A percentile compares a stretch with the other conserved stretches of the same genome.
phyloP scores from a whole-genome alignment of 805 yeast genomes.

The Saccharomyces paradoxus region DNA sequence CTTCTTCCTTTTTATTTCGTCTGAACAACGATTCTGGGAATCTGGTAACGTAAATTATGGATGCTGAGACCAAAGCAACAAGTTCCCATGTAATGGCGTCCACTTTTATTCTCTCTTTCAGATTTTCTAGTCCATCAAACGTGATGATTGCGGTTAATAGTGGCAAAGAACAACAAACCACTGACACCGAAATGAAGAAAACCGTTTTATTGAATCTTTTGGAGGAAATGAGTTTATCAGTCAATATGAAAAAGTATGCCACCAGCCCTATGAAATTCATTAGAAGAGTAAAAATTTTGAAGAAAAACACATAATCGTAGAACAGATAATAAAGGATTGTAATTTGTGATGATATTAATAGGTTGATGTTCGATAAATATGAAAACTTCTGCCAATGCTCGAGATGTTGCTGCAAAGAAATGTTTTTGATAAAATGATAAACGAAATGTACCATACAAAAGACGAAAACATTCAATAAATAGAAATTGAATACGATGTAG shows the following conservation, averaged over 20 bases:
- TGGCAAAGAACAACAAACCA: conserved; percentile 40
- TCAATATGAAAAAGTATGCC: conserved; percentile 54
- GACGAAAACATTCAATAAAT: conserved; percentile 44
- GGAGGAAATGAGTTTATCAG: conserved; percentile 51
- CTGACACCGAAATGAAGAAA: conserved; percentile 73
- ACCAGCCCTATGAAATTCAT: conserved; percentile 45
- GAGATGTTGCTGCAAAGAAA: conserved; percentile 40
- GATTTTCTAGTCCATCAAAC: conserved; percentile 40
- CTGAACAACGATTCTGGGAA: conserved; percentile 55
- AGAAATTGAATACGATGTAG: conserved; percentile 40
- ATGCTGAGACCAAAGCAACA: conserved; percentile 60
- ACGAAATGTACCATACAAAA: conserved; percentile 52
- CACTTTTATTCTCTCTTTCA: conserved; percentile 44
- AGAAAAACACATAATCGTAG: conserved; percentile 28
- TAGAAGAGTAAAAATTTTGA: conserved; percentile 25
- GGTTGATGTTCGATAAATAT: conserved; percentile 58
- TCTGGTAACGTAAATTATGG: conserved; percentile 60
- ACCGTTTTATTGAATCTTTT: conserved; percentile 58
- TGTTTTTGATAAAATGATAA: conserved; percentile 55
- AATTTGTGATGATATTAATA: conserved; percentile 51
- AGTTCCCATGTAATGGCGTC: conserved; percentile 58
- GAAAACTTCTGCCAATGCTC: conserved; percentile 55
- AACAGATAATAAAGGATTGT: conserved; percentile 38
- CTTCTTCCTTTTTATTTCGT: conserved; percentile 15
- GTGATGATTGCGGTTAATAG: conserved; percentile 43